A percentile compares a stretch with the other conserved stretches of the same genome.
Conservation (phyloP, 2,329 filamentous ascomycete genomes). For the Talaromyces sp. region DNA sequence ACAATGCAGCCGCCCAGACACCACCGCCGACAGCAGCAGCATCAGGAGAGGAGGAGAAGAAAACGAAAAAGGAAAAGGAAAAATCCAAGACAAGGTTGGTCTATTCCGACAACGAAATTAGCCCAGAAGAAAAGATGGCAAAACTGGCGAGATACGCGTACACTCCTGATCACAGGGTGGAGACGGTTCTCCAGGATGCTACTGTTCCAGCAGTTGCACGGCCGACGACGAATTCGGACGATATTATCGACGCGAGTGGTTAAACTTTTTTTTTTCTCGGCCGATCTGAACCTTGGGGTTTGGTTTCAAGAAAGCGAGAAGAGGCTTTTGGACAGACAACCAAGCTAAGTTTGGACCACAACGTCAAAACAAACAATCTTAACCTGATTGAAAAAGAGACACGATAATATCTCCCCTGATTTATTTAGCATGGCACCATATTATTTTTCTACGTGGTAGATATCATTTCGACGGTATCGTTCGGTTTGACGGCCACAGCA, state of each 20-base stretch:
- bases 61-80: conserved; percentile 62
- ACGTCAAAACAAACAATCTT: conserved; percentile 20
- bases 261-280: too few species aligned
- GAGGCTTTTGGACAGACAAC: conserved; percentile 15
- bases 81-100: conserved; percentile 67
- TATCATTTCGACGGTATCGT: neutral
- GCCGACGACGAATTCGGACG: conserved; percentile 29
- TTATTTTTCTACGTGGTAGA: neutral
- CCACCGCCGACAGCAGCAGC: conserved; percentile 36
- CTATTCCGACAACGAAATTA: conserved; percentile 74
- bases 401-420: conserved; percentile 27
- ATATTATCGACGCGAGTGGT: conserved; percentile 29
- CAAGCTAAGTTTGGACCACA: conserved; percentile 34
- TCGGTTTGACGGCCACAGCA: neutral
- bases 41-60: conserved; percentile 55
- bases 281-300: neutral
- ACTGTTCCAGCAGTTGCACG: conserved; percentile 31
- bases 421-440: conserved; percentile 25
- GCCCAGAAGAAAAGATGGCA: conserved; percentile 88
- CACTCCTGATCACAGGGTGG: conserved; percentile 43
- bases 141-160: conserved; percentile 70
- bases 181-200: conserved; percentile 32
- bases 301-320: neutral
- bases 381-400: conserved; percentile 21
- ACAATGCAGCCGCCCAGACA: conserved; percentile 29